Percentiles rank a stretch among this genome's conserved stretches.
Evolutionary conservation across 1,139 yeast species (phyloP).

Genomic region (Magnusiomyces sp.): DNA sequence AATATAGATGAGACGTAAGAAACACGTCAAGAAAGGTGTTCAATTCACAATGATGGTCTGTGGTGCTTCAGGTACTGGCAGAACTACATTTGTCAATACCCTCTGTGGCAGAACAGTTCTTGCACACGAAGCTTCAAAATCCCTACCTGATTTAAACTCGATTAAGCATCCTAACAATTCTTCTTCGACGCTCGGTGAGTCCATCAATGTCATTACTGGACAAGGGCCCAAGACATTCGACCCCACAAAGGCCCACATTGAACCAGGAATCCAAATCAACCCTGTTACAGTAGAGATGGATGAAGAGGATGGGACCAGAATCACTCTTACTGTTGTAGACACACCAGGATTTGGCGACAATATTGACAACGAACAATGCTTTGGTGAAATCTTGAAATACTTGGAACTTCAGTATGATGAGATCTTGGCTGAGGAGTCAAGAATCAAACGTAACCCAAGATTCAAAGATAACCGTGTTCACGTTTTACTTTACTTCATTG

Average conservation of each 20-base stretch:
- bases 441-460: slow-evolving; percentile 77
- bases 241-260: slow-evolving; percentile 38
- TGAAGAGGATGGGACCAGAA: slow-evolving; percentile 28
- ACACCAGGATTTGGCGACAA: slow-evolving; percentile 80
- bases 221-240: slow-evolving; percentile 21
- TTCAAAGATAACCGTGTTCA: slow-evolving; percentile 67
- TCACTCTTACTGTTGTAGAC: slow-evolving; percentile 50
- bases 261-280: slow-evolving; percentile 42
- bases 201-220: background rate
- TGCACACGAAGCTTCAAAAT: slow-evolving; percentile 18
- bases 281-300: slow-evolving; percentile 41
- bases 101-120: slow-evolving; percentile 80
- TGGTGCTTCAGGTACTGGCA: slow-evolving; percentile 69
- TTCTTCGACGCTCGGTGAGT: slow-evolving; percentile 4
- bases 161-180: background rate
- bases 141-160: background rate
- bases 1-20: slow-evolving; percentile 43
- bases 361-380: slow-evolving; percentile 57
- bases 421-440: slow-evolving; percentile 81
- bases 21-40: slow-evolving; percentile 75
- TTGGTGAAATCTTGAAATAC: slow-evolving; percentile 62
- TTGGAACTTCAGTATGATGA: slow-evolving; percentile 85
- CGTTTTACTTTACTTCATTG: slow-evolving; percentile 56
- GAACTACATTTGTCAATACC: slow-evolving; percentile 71
- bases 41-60: slow-evolving; percentile 71